Evolutionary conservation across 192 early-diverging fungal genomes (phyloP), one percentile per base, ranked within the genome.

Genomic region (Coemansia javaensis): DNA sequence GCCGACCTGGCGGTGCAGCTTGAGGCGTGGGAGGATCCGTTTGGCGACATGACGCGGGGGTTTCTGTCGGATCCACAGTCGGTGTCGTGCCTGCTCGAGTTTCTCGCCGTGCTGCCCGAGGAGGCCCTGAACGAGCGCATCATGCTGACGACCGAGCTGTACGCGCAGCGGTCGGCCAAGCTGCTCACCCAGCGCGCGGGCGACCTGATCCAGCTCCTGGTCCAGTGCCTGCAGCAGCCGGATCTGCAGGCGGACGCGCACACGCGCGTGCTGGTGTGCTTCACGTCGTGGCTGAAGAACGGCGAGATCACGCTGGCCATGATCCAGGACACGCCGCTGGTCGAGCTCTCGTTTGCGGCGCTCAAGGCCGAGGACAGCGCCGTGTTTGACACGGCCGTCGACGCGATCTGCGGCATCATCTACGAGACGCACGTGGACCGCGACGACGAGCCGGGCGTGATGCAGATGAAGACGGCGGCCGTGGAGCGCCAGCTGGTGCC

Each of bases 31-130:
- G 64, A 76, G 22, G 82, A 90, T 44, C 89, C 88, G 7, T 77
- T 97, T 4, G 66, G 42, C 30, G 80, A 93, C 16, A 70, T 99
- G 67, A 75, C 87, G 7, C 72, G 63, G 8, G 54, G 81, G 25
- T 91, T 90, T 60, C 78, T 85, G 30, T 66, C 68, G 20, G 77
- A 78, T 13, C 57, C 81, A 2, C 79, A 81, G 25, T 80, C 81
- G 21, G 77, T 88, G 18, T 54, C 61, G 1, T 80, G 82, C 33
- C 63, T 95, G 49, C 52, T 96, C 7, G 87, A 90, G 53, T 90
- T 95, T 49, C 59, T 94, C 32, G 82, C 81, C 12, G 84, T 90
- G 25, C 66, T 99, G 20, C 91, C 93, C 12, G 92, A 96, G 53
- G 93, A 98, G 68, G 75, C 87, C 9, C 75, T 69, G 20, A 89